Evolutionary conservation across 441 rosid genomes (phyloP).

Genomic region (Populus tomentosa): DNA sequence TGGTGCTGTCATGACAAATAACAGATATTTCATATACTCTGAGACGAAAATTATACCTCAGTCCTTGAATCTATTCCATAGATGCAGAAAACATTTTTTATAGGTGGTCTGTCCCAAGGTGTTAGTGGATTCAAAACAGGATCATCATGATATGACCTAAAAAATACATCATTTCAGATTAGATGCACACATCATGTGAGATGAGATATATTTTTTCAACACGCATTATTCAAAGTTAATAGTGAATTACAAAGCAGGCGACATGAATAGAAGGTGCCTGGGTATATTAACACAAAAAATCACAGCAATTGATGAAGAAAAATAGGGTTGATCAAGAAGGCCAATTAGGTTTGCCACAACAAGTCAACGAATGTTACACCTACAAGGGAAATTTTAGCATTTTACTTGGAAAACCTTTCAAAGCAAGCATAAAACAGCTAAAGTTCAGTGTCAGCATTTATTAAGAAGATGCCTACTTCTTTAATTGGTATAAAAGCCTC

Average conservation of each 20-base stretch:
- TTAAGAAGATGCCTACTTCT: constrained; percentile 51
- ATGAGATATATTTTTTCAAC: background rate
- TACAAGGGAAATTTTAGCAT: background rate
- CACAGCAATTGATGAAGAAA: background rate
- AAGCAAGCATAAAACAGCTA: background rate
- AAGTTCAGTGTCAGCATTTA: background rate
- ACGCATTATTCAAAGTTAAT: background rate
- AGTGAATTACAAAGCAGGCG: background rate
- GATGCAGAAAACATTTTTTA: constrained; percentile 91
- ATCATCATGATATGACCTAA: constrained; percentile 84
- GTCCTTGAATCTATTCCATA: constrained; percentile 87
- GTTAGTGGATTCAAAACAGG: constrained; percentile 92
- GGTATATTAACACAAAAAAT: background rate
- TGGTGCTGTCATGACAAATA: background rate
- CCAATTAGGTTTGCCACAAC: constrained; percentile 1
- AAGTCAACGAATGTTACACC: constrained; percentile 1
- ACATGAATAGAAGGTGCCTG: background rate
- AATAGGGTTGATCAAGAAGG: background rate
- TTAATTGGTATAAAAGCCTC: constrained; percentile 70
- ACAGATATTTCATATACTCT: constrained; percentile 16
- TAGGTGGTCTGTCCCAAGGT: constrained; percentile 99
- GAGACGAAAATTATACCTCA: constrained; percentile 55
- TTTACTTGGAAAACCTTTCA: background rate
- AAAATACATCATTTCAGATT: constrained; percentile 24
- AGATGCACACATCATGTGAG: background rate